Evolutionary conservation across 306 rosid species (phyloP).

Genomic region (Neltuma alba): DNA sequence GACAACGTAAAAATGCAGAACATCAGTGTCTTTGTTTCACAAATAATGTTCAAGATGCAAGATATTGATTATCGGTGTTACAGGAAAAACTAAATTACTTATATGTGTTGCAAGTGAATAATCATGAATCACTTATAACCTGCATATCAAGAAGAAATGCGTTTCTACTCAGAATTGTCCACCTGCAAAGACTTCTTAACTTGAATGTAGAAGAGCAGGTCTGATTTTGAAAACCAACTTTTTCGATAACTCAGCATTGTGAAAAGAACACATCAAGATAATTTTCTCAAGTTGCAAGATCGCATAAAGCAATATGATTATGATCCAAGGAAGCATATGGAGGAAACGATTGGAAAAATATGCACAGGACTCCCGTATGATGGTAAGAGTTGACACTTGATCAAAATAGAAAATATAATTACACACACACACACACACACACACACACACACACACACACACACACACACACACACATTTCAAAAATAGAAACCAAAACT

Average conservation of each 20-base stretch:
- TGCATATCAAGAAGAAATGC: background rate
- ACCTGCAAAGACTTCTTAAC: background rate
- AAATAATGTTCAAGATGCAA: background rate
- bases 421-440: no score
- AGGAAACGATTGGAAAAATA: background rate
- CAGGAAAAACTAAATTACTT: background rate
- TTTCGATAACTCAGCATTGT: background rate
- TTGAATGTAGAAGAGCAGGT: background rate
- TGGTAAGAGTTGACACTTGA: background rate
- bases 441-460: no score
- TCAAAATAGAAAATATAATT: background rate
- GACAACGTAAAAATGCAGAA: constrained; percentile 11
- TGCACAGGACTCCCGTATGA: background rate
- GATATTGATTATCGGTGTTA: background rate
- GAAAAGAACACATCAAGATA: background rate
- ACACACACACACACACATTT: background rate
- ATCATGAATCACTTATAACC: background rate
- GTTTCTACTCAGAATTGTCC: background rate
- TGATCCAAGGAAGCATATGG: background rate
- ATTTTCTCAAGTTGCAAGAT: background rate
- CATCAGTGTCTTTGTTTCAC: background rate
- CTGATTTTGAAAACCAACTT: background rate
- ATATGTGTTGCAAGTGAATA: no score
- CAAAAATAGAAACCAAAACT: background rate
- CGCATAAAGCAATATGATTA: background rate